Conservation (phyloP, 2,329 filamentous ascomycete species). For the Penicillium sp. region DNA sequence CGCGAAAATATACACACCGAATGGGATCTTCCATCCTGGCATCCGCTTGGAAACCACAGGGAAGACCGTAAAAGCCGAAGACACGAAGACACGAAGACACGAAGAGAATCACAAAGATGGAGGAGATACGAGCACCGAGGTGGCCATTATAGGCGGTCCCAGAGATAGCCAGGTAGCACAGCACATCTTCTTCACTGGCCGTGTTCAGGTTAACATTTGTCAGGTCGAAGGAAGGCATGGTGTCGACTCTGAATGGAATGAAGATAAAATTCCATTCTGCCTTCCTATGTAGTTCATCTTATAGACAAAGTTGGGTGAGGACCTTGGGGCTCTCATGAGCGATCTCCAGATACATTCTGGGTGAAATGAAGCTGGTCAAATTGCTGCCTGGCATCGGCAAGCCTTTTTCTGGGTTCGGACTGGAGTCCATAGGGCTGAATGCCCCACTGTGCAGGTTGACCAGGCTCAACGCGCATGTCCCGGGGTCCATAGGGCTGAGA, state of each 20-base stretch:
- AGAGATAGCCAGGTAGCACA: slow-evolving; percentile 50
- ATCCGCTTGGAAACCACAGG: slow-evolving; percentile 43
- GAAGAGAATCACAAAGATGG: slow-evolving; percentile 47
- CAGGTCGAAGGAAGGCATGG: slow-evolving; percentile 33
- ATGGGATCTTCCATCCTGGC: slow-evolving; percentile 37
- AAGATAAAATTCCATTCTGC: not conserved
- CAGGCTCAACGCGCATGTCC: not conserved
- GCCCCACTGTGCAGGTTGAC: not conserved
- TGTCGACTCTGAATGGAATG: not conserved
- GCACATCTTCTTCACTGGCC: slow-evolving; percentile 44
- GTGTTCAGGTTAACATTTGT: slow-evolving; percentile 45
- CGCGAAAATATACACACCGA: slow-evolving; percentile 46
- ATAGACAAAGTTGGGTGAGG: not conserved
- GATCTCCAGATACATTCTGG: not conserved
- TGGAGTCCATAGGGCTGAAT: slow-evolving; percentile 4
- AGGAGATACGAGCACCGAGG: slow-evolving; percentile 42
- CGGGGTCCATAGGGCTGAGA: slow-evolving; percentile 11
- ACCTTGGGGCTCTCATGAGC: slow-evolving; percentile 1
- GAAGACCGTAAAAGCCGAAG: slow-evolving; percentile 43
- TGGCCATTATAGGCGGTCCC: slow-evolving; percentile 57
- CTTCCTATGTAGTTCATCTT: not conserved
- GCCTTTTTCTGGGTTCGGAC: not conserved
- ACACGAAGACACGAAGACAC: slow-evolving; percentile 43
- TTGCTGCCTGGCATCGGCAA: slow-evolving; percentile 6
- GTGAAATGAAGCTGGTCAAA: not conserved